phyloP scores from a whole-genome alignment of 441 rosid genomes.

The Syzygium syzygioides region DNA sequence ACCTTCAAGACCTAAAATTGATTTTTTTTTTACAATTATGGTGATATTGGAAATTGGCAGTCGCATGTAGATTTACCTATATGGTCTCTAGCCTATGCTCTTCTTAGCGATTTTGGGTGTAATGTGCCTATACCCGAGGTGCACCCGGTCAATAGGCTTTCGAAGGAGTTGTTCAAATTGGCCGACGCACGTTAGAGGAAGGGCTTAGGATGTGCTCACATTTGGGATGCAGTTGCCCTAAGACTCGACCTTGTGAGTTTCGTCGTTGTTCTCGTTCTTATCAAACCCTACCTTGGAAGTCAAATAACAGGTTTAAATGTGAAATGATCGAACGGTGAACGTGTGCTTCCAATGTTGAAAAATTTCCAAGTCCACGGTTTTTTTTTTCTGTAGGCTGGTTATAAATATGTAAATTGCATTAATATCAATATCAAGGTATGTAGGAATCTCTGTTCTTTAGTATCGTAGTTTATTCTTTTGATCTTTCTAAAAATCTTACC shows the following conservation, averaged over 20 bases:
- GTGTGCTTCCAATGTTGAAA: background rate
- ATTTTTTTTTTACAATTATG: background rate
- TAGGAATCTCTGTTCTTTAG: background rate
- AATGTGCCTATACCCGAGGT: background rate
- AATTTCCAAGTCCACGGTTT: background rate
- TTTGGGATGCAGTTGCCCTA: background rate
- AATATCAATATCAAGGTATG: background rate
- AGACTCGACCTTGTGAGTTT: background rate
- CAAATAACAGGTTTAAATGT: background rate
- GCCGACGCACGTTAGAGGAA: background rate
- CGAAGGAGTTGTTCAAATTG: background rate
- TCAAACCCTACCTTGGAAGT: background rate
- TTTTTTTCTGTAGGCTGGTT: background rate
- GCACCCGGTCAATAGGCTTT: background rate
- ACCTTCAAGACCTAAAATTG: background rate
- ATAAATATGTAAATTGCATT: background rate
- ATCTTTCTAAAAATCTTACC: background rate
- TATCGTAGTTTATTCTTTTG: background rate
- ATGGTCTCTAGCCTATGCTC: background rate
- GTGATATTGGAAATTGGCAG: background rate
- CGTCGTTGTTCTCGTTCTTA: background rate
- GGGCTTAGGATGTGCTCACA: background rate
- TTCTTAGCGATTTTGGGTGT: background rate
- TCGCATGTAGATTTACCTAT: background rate
- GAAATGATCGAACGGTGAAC: background rate